Evolutionary conservation across 2,329 filamentous ascomycete species (phyloP), one percentile per base, ranked within the genome.

Genomic region (Exophiala sideris): DNA sequence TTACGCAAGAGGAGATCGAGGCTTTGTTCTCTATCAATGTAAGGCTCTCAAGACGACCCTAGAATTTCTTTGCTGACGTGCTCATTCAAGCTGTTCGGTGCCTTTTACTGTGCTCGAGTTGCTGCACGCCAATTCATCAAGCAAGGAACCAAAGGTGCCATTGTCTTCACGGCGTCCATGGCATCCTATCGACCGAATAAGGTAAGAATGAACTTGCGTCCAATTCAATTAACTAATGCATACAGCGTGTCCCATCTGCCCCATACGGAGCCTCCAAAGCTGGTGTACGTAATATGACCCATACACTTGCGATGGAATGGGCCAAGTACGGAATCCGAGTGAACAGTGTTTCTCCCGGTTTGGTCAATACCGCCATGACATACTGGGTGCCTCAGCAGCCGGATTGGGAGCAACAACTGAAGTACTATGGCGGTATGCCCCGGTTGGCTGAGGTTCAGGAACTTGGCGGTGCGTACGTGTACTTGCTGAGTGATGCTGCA

Each of bases 371-470:
- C 67, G 63, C 75, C 0, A 68, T 79, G 68, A 78, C 75, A 5
- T 78, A 77, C 63, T 77, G 75, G 60, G 77, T 82, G 4, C 72
- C 75, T 53, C 73, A 73, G n/a, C 70, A 73, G 12, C 75, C 77
- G 0, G 79, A 82, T 62, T 83, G 79, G 80, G 76, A 78, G 52
- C 68, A 73, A 57, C 78, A 82, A 68, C 74, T 82, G 69, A 76
- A 80, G 66, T 81, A 82, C 62, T 82, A 82, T 60, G 78, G 79
- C 2, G 79, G 79, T 2, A 81, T 83, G 71, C 79, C 78, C 9
- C 68, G 79, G 24, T 60, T 83, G 35, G 80, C 79, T 0, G 72
- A 78, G 45, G 75, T 77, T 0, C 73, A 78, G 58, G 79, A 83
- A 65, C 66, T 83, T 2, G 78, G 79, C 1, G 79, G 79, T 11